A percentile compares a stretch with the other conserved stretches of the same genome.
These are phyloP conservation scores for Suhomyces atakaporum DNA, from an alignment of 1,139 yeast genomes.

Conservation along the genomic window DNA sequence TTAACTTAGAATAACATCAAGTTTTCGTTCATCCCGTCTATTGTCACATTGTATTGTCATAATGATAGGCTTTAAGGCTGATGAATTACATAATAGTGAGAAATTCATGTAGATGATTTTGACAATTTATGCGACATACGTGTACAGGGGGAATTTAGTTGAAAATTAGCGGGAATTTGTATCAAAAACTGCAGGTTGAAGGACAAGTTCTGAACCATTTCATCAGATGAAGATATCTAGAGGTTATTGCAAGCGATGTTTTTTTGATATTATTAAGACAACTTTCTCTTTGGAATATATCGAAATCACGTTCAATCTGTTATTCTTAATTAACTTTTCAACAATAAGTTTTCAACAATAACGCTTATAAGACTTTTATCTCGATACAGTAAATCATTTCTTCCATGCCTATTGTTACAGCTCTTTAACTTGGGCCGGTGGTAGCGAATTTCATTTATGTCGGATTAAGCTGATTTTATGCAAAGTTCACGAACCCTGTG, in stretches of 20 bases:
- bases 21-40: too few relatives aligned
- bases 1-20: too few relatives aligned
- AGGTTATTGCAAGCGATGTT: too few relatives aligned
- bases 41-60: not conserved
- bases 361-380: not conserved
- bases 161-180: not conserved
- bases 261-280: too few relatives aligned
- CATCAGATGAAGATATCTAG: not conserved
- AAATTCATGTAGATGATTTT: too few relatives aligned
- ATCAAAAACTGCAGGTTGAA: not conserved
- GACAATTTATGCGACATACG: too few relatives aligned
- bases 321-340: not conserved
- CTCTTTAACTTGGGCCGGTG: not conserved
- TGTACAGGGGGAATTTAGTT: too few relatives aligned
- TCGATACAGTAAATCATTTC: not conserved
- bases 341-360: not conserved
- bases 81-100: too few relatives aligned
- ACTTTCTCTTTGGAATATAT: too few relatives aligned
- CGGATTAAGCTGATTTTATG: slow-evolving; percentile 1
- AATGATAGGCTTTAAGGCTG: not conserved
- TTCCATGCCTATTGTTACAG: slow-evolving; percentile 8
- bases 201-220: too few relatives aligned
- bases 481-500: slow-evolving; percentile 5
- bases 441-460: slow-evolving; percentile 4
- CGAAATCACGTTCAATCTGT: too few relatives aligned